Evolutionary conservation across 1,139 yeast species (phyloP), one percentile per base, ranked within the genome.

Genomic region (Blastobotrys niveus): DNA sequence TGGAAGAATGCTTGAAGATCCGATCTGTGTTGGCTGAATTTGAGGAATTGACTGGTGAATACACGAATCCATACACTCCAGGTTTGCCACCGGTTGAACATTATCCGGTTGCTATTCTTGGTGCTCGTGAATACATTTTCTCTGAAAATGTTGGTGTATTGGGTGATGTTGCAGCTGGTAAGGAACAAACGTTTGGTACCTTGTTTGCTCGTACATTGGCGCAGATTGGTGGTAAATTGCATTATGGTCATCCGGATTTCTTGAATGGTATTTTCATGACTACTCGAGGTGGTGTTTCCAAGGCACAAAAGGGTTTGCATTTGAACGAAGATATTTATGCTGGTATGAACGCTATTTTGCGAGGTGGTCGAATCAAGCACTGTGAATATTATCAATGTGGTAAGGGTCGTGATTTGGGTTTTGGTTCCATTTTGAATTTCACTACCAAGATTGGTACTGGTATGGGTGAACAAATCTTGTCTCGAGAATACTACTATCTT

Each of bases 131-230:
- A 72, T 91, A 91, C 71, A 91, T 91, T 72, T 91, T 91, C 84
- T 87, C 96, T 52, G 98, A 91, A 71, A 91, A 89, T 73, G 84
- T 95, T 56, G 98, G 98, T 83, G 86, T 91, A 61, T 77, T 91
- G 58, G 98, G 98, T 82, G 98, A 91, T 71, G 94, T 91, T 67
- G 98, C 98, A 60, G 98, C 98, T 56, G 98, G 97, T 79, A 91
- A 91, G 74, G 98, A 91, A 77, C 98, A 91, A 71, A 91, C 98
- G 57, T 91, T 91, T 65, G 98, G 98, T 81, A 91, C 98, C 10
- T 74, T 91, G 66, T 91, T 91, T 63, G 95, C 97, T 34, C 85
- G 98, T 77, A 91, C 97, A 41, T 75, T 91, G 69, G 93, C 98
- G 52, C 96, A 89, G 73, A 83, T 91, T 70, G 98, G 98, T 71